Evolutionary conservation across 768 basidiomycete species (phyloP), one percentile per base, ranked within the genome.

Genomic region (Brasilioporus rufonigricans): DNA sequence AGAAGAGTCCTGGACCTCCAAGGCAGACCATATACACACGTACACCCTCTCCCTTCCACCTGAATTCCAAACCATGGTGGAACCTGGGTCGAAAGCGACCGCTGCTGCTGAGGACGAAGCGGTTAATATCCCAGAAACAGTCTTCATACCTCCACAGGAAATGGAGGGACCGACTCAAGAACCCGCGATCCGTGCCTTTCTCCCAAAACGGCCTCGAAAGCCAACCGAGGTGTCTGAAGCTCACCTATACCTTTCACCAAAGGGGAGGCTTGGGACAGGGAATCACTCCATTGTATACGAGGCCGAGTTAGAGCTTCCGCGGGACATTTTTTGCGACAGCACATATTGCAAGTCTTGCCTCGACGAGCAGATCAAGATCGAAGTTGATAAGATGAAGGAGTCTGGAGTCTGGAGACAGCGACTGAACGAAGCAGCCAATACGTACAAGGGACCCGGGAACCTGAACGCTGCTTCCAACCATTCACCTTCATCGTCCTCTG

Each of bases 261-360:
- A 41, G 2, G 58, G 73, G 26, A 44, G 19, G 19, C 57, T 75
- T 7, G 84, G 82, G 1, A 2, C 9, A 2, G 83, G 84, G 0
- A 60, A 80, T 62, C 84, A 85, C 58, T 84, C 84, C 0, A 48
- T 64, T 33, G 78, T 81, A 1, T 77, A 80, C 52, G 59, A 69
- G 43, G 81, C 77, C 6, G 77, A 81, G 45, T 76, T 77, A 65
- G 79, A 80, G 36, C 63, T 85, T 12, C 82, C 83, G 6, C 71
- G 76, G 6, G 61, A 70, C 21, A 23, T 75, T 16, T 65, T 80
- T 5, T 63, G 75, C 12, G 65, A 69, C 1, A 69, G 70, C 19
- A 53, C 65, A 1, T 56, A 78, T 12, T 81, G 80, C 66, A 48
- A 60, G 1, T 14, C 58, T n/a, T 82, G 80, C 44, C 63, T 77